Percentiles rank a stretch among this genome's conserved stretches.
These are phyloP conservation scores for Umbelopsis sp. DNA, from an alignment of 192 early-diverging fungal genomes.

Conservation along the genomic window DNA sequence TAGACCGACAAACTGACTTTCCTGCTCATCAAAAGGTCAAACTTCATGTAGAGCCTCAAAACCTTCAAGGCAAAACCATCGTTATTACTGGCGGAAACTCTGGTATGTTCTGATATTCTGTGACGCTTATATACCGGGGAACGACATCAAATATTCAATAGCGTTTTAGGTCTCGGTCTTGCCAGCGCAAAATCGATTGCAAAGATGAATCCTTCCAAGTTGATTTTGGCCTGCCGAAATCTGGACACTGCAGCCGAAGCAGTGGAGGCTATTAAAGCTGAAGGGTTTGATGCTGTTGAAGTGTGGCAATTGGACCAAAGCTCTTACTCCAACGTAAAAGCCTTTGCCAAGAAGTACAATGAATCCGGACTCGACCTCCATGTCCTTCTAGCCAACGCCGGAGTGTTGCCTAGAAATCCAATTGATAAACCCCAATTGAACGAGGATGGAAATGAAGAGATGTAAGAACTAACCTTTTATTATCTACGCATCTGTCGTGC, in stretches of 20 bases:
- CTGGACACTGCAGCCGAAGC: conserved; percentile 26
- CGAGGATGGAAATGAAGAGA: conserved; percentile 25
- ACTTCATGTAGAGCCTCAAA: background rate
- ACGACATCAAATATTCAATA: no score
- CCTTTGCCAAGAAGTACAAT: conserved; percentile 37
- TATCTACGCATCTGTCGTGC: background rate
- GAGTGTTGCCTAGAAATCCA: conserved; percentile 1
- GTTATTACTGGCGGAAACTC: conserved; percentile 33
- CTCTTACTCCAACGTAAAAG: conserved; percentile 33
- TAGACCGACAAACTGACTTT: background rate
- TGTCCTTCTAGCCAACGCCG: conserved; percentile 57
- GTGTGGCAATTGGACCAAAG: conserved; percentile 28
- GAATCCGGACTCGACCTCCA: conserved; percentile 38
- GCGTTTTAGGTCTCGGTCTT: conserved; percentile 25
- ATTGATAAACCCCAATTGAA: background rate
- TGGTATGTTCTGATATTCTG: conserved; percentile 19
- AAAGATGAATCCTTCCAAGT: conserved; percentile 24
- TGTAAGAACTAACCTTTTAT: conserved; percentile 11
- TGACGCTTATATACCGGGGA: background rate
- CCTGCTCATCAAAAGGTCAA: background rate
- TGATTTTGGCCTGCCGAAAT: conserved; percentile 35
- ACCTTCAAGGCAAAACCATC: conserved; percentile 34
- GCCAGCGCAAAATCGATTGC: conserved; percentile 24
- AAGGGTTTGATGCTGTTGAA: conserved; percentile 16
- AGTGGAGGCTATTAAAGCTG: background rate